A percentile compares a stretch with the other conserved stretches of the same genome.
Evolutionary conservation across 768 basidiomycete genomes (phyloP).

Genomic region (Tricholoma hemisulphureum): DNA sequence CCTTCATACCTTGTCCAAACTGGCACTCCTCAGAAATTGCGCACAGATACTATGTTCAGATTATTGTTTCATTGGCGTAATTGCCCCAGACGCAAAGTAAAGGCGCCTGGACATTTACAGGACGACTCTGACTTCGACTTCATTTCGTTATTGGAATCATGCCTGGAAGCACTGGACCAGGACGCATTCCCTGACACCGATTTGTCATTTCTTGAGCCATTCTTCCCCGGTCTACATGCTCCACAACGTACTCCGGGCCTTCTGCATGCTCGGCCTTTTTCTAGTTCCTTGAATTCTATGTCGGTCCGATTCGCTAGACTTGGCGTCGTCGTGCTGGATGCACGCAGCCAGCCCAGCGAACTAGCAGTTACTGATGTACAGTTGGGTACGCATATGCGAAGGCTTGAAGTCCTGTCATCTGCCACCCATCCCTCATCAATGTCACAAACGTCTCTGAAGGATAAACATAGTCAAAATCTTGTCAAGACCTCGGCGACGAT

Average conservation of each 20-base stretch:
- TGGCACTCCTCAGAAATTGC: slow-evolving; percentile 64
- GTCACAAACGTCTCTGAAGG: slow-evolving; percentile 47
- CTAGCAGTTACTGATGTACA: slow-evolving; percentile 33
- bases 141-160: slow-evolving; percentile 35
- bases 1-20: slow-evolving; percentile 81
- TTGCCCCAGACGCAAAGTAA: slow-evolving; percentile 45
- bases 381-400: slow-evolving; percentile 21
- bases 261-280: background rate
- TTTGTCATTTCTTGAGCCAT: slow-evolving; percentile 27
- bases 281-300: slow-evolving; percentile 10
- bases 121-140: slow-evolving; percentile 26
- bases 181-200: slow-evolving; percentile 37
- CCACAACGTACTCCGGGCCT: slow-evolving; percentile 1
- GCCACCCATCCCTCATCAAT: slow-evolving; percentile 24
- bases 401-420: slow-evolving; percentile 21
- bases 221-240: slow-evolving; percentile 25
- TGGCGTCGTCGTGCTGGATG: slow-evolving; percentile 35
- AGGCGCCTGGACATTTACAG: slow-evolving; percentile 21
- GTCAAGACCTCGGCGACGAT: slow-evolving; percentile 35
- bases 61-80: slow-evolving; percentile 78
- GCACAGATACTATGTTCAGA: slow-evolving; percentile 69
- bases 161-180: slow-evolving; percentile 42
- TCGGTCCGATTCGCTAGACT: slow-evolving; percentile 28
- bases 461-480: slow-evolving; percentile 29
- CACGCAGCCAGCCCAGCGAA: slow-evolving; percentile 35